These are phyloP conservation scores for Lepidopterella palustris DNA, from an alignment of 495 filamentous ascomycete genomes.

Conservation along the genomic window DNA sequence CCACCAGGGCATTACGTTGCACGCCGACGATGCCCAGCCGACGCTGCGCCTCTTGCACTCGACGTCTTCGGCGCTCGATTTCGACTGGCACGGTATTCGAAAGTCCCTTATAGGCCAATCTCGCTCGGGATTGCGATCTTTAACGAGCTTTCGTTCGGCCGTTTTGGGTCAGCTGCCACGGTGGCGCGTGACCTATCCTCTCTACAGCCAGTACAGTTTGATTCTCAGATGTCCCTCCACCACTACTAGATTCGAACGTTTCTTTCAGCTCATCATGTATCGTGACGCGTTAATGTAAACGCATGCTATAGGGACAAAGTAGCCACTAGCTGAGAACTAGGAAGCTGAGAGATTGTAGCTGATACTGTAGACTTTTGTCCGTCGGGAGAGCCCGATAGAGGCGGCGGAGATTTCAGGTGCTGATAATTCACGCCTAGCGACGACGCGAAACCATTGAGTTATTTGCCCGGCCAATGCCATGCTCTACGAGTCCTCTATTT, in stretches of 20 bases:
- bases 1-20: background rate
- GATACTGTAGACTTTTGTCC: no score
- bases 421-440: no score
- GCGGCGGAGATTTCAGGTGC: background rate
- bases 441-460: no score
- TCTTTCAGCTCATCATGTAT: background rate
- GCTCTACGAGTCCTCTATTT: background rate
- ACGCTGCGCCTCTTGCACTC: background rate
- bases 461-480: no score
- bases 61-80: background rate
- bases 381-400: background rate
- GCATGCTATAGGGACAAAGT: background rate
- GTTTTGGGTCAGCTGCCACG: background rate
- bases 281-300: background rate
- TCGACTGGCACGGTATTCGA: background rate
- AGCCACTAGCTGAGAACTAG: background rate
- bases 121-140: background rate
- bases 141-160: background rate
- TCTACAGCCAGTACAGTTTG: no score
- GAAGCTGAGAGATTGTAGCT: no score
- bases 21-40: background rate
- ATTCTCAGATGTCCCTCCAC: no score
- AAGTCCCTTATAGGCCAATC: background rate
- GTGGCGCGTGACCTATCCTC: background rate
- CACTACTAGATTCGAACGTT: no score